phyloP scores from a whole-genome alignment of 1,284 basidiomycete species.

The Thelephora terrestris region DNA sequence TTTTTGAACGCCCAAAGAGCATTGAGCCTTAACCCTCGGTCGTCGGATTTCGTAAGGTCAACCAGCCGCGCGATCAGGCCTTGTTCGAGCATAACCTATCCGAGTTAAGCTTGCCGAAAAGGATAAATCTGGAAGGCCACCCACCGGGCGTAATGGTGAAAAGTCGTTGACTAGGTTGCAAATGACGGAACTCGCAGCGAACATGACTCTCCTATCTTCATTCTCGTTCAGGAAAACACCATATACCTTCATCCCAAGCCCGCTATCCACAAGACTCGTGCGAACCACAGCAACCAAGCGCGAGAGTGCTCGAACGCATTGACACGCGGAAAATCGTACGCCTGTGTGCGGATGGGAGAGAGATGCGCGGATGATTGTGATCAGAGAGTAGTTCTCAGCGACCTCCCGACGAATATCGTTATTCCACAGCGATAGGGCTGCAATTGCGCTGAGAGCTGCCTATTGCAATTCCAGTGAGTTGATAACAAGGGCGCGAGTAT shows the following conservation, averaged over 20 bases:
- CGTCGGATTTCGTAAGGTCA: constrained; percentile 39
- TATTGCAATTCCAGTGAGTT: constrained; percentile 19
- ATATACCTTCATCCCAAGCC: constrained; percentile 63
- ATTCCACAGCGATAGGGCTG: constrained; percentile 58
- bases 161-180: constrained; percentile 85
- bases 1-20: constrained; percentile 81
- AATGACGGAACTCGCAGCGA: constrained; percentile 64
- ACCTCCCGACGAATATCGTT: constrained; percentile 61
- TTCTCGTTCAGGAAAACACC: constrained; percentile 41
- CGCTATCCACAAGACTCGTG: constrained; percentile 77
- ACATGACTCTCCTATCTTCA: constrained; percentile 63
- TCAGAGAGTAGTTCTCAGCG: constrained; percentile 41
- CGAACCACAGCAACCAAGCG: constrained; percentile 70
- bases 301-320: constrained; percentile 73
- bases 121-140: constrained; percentile 18
- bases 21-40: constrained; percentile 51
- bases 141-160: constrained; percentile 65
- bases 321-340: constrained; percentile 77
- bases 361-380: constrained; percentile 45
- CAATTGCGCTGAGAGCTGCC: constrained; percentile 62
- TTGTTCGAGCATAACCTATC: constrained; percentile 47
- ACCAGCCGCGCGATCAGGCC: constrained; percentile 58
- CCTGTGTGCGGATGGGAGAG: constrained; percentile 57
- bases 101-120: constrained; percentile 1
- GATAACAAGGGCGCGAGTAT: neutral